A percentile compares a stretch with the other conserved stretches of the same genome.
These are phyloP conservation scores for Fusarium pseudoanthophilum DNA, from an alignment of 2,329 filamentous ascomycete genomes.

Conservation along the genomic window DNA sequence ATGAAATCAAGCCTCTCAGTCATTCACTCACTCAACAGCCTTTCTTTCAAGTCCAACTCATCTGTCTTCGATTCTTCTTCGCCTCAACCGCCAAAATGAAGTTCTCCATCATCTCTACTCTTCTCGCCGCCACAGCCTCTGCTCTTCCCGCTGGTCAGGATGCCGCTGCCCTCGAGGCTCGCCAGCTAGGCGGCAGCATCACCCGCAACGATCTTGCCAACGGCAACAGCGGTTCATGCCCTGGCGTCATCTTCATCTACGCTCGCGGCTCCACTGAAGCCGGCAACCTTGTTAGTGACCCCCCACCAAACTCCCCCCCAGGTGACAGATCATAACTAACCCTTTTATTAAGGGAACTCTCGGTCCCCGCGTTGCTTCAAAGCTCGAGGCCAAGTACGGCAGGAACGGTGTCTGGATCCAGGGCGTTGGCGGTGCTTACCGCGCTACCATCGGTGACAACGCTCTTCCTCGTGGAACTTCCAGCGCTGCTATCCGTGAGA, in stretches of 20 bases:
- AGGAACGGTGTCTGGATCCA: conserved; percentile 52
- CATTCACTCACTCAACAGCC: conserved; percentile 9
- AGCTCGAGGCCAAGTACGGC: conserved; percentile 45
- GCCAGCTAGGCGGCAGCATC: conserved; percentile 20
- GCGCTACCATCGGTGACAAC: conserved; percentile 50
- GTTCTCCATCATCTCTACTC: conserved; percentile 25
- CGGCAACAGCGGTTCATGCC: conserved; percentile 47
- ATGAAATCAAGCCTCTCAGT: conserved; percentile 3
- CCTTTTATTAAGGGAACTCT: conserved; percentile 40
- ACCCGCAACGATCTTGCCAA: conserved; percentile 45
- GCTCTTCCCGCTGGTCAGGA: conserved; percentile 22
- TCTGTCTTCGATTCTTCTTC: background rate
- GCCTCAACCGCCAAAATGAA: conserved; percentile 25
- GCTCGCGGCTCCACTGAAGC: conserved; percentile 53
- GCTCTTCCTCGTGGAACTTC: conserved; percentile 52
- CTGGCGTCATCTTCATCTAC: conserved; percentile 53
- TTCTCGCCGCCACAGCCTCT: conserved; percentile 32
- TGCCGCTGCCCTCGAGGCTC: conserved; percentile 19
- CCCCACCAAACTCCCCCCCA: background rate
- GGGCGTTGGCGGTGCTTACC: conserved; percentile 56
- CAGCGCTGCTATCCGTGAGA: conserved; percentile 53
- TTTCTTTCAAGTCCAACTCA: conserved; percentile 9
- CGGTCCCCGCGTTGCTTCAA: conserved; percentile 46
- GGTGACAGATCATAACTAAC: conserved; percentile 1
- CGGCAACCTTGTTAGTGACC: conserved; percentile 51